Evolutionary conservation across 2,329 filamentous ascomycete genomes (phyloP).

Genomic region (Pleurostoma richardsiae): DNA sequence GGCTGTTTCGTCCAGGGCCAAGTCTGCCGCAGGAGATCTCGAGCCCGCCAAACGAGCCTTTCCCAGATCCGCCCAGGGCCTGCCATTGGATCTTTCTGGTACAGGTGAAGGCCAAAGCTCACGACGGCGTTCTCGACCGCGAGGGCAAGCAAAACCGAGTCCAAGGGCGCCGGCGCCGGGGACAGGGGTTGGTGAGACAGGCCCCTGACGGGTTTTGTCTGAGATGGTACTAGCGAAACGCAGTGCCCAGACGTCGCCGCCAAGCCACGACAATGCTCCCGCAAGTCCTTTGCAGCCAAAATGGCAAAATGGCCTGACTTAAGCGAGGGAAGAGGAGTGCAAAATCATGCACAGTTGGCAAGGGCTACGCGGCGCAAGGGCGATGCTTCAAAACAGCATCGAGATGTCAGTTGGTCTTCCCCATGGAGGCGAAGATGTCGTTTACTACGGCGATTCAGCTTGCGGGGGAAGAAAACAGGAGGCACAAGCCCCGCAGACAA

Average conservation of each 20-base stretch:
- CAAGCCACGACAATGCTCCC: background rate
- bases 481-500: too few species aligned
- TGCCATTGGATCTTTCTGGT: too few species aligned
- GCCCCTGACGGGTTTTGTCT: conserved; percentile 9
- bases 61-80: too few species aligned
- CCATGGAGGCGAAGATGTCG: too few species aligned
- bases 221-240: conserved; percentile 3
- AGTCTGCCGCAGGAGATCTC: background rate
- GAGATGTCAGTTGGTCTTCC: too few species aligned
- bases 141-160: background rate
- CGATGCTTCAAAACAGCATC: too few species aligned
- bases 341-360: background rate
- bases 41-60: too few species aligned
- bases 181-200: conserved; percentile 5
- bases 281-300: background rate
- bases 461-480: too few species aligned
- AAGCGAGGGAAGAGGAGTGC: background rate
- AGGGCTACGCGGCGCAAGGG: too few species aligned
- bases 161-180: background rate
- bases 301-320: background rate
- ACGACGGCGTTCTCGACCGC: background rate
- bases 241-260: background rate
- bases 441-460: too few species aligned
- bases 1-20: background rate
- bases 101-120: too few species aligned